phyloP scores from a whole-genome alignment of 23 red algal species.

The Gracilaria domingensis region DNA sequence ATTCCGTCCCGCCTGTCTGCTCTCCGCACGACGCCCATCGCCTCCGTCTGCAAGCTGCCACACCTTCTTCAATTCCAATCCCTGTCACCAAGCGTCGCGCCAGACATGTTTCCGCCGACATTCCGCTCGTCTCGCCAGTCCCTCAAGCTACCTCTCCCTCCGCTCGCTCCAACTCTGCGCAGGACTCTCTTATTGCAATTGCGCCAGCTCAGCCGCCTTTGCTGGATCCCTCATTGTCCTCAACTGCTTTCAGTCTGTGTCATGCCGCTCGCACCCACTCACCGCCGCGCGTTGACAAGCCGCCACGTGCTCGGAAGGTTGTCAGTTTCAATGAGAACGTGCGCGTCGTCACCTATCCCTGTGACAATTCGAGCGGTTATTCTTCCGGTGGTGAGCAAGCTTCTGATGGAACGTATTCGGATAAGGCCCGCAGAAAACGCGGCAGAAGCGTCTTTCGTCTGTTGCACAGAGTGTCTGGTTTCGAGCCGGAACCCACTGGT shows the following conservation, averaged over 20 bases:
- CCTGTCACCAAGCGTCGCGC: slow-evolving; percentile 24
- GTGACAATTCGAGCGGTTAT: slow-evolving; percentile 29
- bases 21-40: slow-evolving; percentile 27
- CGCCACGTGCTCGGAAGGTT: slow-evolving; percentile 53
- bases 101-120: slow-evolving; percentile 40
- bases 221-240: slow-evolving; percentile 30
- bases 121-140: slow-evolving; percentile 10
- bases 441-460: slow-evolving; percentile 52
- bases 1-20: neutral
- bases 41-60: slow-evolving; percentile 6
- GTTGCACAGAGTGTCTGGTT: slow-evolving; percentile 9
- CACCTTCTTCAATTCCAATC: neutral
- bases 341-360: slow-evolving; percentile 61
- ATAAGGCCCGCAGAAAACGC: slow-evolving; percentile 22
- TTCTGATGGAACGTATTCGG: neutral
- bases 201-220: neutral
- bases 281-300: slow-evolving; percentile 48
- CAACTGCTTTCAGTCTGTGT: slow-evolving; percentile 24
- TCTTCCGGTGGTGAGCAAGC: slow-evolving; percentile 34
- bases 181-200: neutral
- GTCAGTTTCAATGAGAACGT: slow-evolving; percentile 73
- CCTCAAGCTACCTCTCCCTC: neutral
- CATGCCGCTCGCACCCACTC: slow-evolving; percentile 51
- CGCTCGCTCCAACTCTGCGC: slow-evolving; percentile 28
- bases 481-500: slow-evolving; percentile 28